Percentiles rank a stretch among this genome's conserved stretches.
phyloP scores from a whole-genome alignment of 495 filamentous ascomycete genomes.

The Neurospora africana region DNA sequence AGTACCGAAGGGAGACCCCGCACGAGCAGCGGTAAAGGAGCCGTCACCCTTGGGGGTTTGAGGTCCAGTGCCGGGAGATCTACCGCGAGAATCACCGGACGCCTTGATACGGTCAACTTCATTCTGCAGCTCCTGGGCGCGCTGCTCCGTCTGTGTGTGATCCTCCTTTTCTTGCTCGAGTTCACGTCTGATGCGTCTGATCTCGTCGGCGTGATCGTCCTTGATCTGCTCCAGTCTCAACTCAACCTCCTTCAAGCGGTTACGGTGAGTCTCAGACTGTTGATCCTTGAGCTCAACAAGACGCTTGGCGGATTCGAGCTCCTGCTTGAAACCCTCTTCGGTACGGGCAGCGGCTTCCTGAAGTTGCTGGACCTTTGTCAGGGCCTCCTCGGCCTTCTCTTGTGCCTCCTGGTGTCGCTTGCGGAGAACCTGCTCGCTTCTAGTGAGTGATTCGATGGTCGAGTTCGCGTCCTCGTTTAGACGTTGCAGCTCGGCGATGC shows the following conservation, averaged over 20 bases:
- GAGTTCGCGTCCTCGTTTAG: conserved; percentile 74
- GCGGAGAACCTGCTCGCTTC: conserved; percentile 69
- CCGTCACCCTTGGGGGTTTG: conserved; percentile 52
- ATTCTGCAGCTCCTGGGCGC: conserved; percentile 64
- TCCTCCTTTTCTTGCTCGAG: conserved; percentile 70
- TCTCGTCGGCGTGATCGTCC: conserved; percentile 70
- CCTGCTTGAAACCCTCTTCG: conserved; percentile 71
- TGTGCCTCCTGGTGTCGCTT: conserved; percentile 72
- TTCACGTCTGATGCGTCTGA: conserved; percentile 68
- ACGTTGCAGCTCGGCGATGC: conserved; percentile 77
- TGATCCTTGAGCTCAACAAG: conserved; percentile 79
- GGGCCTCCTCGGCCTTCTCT: conserved; percentile 73
- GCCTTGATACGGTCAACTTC: conserved; percentile 54
- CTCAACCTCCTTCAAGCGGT: conserved; percentile 74
- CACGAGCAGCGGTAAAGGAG: conserved; percentile 27
- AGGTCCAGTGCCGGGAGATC: conserved; percentile 31
- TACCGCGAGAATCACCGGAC: conserved; percentile 21
- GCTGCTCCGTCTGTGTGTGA: conserved; percentile 56
- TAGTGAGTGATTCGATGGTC: conserved; percentile 62
- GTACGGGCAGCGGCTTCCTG: conserved; percentile 69
- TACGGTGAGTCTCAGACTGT: conserved; percentile 67
- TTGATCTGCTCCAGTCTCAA: conserved; percentile 62
- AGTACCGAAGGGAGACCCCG: conserved; percentile 41
- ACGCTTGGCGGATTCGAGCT: conserved; percentile 67
- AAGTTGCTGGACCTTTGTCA: conserved; percentile 69